Base-by-base conservation (phyloP, 345 rosid species). In the Sapria himalayana region DNA sequence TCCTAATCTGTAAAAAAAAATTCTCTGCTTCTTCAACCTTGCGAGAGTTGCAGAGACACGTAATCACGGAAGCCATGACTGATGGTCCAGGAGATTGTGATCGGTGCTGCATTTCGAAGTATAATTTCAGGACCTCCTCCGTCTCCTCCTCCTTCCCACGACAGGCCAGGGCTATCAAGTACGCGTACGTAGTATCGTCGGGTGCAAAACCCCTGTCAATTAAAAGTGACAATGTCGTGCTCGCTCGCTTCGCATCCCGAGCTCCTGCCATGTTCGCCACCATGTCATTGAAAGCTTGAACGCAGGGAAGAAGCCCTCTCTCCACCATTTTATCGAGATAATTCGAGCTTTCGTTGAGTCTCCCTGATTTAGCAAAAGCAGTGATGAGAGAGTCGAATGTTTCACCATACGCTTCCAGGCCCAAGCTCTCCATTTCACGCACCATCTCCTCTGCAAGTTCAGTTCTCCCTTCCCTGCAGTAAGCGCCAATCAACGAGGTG, bases 101-200 rank as follows among this genome's bases (percentile, higher is more conserved):
- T 23, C 57, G 58, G 33, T 60, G 62, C 54, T 66, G 74, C 79
- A 77, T 72, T 64, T 85, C 96, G 42, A 62, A 63, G 61, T 65
- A 77, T 39, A 85, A n/a, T 59, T 80, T 74, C 14, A 72, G 37
- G 24, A 61, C 76, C 58, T 70, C 76, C 50, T 85, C 67, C 22
- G 63, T 25, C 13, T 69, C 49, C 20, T 62, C 58, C 4, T 42
- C 49, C 47, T 62, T 60, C 20, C 22, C 71, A 60, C 57, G 72
- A 14, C 80, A 80, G n/a, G n/a, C n/a, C n/a, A n/a, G n/a, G 35
- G 43, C 46, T 19, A 77, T 63, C 23, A 80, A 52, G 42, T 45
- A 40, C 12, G 73, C 48, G 40, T 72, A 80, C 0, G 91, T 70
- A 16, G 17, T 21, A 25, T 61, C 74, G 19, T 74, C 35, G 0